These are phyloP conservation scores for Plantago ovata DNA, from an alignment of 257 asterid species.

Conservation along the genomic window DNA sequence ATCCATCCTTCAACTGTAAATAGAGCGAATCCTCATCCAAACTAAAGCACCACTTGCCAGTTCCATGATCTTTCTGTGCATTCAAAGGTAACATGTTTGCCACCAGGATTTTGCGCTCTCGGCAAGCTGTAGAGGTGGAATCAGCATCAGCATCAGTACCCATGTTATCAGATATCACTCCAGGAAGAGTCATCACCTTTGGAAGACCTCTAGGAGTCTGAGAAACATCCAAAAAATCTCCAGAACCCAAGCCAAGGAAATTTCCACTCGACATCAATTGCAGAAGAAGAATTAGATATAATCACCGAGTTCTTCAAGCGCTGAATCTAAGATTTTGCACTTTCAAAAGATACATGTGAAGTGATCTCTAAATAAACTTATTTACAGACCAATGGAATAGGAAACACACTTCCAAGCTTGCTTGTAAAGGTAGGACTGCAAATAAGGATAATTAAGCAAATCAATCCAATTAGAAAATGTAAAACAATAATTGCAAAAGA, in stretches of 20 bases:
- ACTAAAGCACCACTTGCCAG: constrained; percentile 66
- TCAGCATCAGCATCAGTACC: constrained; percentile 68
- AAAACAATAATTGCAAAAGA: not conserved
- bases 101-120: constrained; percentile 66
- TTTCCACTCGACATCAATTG: constrained; percentile 55
- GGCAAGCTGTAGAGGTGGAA: constrained; percentile 42
- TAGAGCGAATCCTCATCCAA: constrained; percentile 71
- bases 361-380: not conserved
- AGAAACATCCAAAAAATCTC: constrained; percentile 49
- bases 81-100: constrained; percentile 80
- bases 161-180: constrained; percentile 58
- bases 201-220: constrained; percentile 78
- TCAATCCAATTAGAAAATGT: not conserved
- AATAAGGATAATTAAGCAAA: constrained; percentile 1
- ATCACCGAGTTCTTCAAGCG: constrained; percentile 14
- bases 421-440: not conserved
- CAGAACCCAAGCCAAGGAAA: constrained; percentile 65
- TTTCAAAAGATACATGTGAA: constrained; percentile 18
- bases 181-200: constrained; percentile 71
- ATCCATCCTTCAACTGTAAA: constrained; percentile 80
- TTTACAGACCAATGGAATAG: constrained; percentile 25
- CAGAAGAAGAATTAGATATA: constrained; percentile 30
- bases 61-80: constrained; percentile 50
- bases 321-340: constrained; percentile 8
- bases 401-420: constrained; percentile 4